Evolutionary conservation across 257 asterid species (phyloP), one percentile per base, ranked within the genome.

Genomic region (Henckelia pumila): DNA sequence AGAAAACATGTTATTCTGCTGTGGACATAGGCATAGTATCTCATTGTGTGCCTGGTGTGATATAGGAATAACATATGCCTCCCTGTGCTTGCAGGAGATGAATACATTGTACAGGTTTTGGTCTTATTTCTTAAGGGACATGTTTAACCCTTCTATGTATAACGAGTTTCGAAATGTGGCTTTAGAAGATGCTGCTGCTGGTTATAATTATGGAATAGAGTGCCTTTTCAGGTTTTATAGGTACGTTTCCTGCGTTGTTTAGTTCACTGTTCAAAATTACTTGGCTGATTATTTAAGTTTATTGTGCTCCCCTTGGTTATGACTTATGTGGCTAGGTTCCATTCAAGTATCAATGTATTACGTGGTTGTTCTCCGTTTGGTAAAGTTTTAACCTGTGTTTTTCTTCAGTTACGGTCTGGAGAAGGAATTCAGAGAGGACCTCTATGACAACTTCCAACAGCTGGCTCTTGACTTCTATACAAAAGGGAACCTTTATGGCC

Each of bases 201-300:
- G 85, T 82, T 88, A 88, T 77, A 74, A 84, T 79, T 90, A 93
- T 77, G 99, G 99, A 57, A 71, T 79, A 70, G 89, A 93, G 78
- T 93, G 99, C 80, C 75, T 93, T n/a, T 90, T 93, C 79, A 82
- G 97, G 83, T 93, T 90, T 74, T 93, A 85, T 73, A 88, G 99
- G 99, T 93, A 85, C 4, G 37, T 10, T 74, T 57, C 29, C 19
- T 65, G 11, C 56, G 21, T 63, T 5, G 19, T 47, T 47, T 67
- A 67, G 21, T 33, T 50, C 44, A 16, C 61, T 14, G 23, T 24
- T 64, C 61, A 35, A 25, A 40, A 73, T 57, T 64, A 30, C 22
- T 50, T 28, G 52, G 13, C 26, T 33, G 57, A 20, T 30, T 32
- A 64, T 63, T 47, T 24, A 49, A 23, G 56, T 66, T 49, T 33